These are phyloP conservation scores for Achaetomium macrosporum DNA, from an alignment of 2,329 filamentous ascomycete species.

Conservation along the genomic window DNA sequence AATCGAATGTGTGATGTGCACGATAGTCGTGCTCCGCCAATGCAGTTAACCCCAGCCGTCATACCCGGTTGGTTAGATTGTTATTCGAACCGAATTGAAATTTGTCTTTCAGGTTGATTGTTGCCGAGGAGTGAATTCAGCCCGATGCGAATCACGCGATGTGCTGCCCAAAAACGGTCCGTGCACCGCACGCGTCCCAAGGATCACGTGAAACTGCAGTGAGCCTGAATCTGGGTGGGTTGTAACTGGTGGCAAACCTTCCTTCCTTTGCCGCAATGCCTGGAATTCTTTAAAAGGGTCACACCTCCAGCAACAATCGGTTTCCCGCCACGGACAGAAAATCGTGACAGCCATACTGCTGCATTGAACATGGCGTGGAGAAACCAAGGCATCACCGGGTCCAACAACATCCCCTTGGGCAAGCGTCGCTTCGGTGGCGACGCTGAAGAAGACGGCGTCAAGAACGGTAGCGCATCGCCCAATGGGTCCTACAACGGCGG, in stretches of 20 bases:
- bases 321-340: no score
- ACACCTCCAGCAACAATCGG: neutral
- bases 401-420: conserved; percentile 94
- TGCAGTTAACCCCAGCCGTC: no score
- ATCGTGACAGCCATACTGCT: neutral
- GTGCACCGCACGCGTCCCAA: no score
- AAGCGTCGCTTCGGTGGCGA: conserved; percentile 73
- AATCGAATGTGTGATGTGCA: neutral
- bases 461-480: conserved; percentile 12
- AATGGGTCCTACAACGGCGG: conserved; percentile 20
- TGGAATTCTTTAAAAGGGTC: neutral
- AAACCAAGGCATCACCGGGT: conserved; percentile 84
- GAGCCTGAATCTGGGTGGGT: no score
- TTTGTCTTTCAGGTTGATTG: neutral
- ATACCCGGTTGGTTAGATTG: no score
- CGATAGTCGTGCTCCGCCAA: no score
- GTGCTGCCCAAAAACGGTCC: no score
- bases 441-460: conserved; percentile 22
- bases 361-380: conserved; percentile 57
- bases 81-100: neutral
- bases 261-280: neutral
- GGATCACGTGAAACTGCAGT: neutral
- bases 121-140: no score
- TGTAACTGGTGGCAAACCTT: neutral
- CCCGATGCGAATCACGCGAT: no score